A percentile compares a stretch with the other conserved stretches of the same genome.
Evolutionary conservation across 2,329 filamentous ascomycete species (phyloP).

Genomic region (Aureobasidium melanogenum): DNA sequence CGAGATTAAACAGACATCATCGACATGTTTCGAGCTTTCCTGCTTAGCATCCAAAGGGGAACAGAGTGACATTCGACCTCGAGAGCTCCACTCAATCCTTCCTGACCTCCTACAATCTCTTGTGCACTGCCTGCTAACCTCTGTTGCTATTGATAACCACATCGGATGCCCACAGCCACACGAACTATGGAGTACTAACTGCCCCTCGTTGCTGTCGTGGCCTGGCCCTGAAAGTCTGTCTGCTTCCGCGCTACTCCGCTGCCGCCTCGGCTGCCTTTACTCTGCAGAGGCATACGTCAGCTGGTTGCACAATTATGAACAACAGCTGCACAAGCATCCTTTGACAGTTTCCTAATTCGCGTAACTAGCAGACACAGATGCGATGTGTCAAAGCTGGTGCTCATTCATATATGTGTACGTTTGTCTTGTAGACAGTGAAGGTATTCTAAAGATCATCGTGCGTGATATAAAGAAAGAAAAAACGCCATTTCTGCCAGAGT

Average conservation of each 20-base stretch:
- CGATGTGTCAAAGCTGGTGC: background rate
- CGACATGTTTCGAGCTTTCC: background rate
- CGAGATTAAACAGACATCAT: background rate
- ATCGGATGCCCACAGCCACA: background rate
- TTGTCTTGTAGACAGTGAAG: background rate
- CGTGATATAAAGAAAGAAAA: background rate
- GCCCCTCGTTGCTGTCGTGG: slow-evolving; percentile 9
- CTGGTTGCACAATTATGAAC: background rate
- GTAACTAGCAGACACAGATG: background rate
- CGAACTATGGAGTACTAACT: background rate
- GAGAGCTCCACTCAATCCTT: background rate
- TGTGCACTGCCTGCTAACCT: background rate
- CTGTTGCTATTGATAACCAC: background rate
- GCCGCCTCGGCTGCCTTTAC: background rate
- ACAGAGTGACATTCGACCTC: background rate
- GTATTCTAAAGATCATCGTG: background rate
- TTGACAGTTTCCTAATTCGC: no score
- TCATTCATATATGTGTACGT: background rate
- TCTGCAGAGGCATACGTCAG: background rate
- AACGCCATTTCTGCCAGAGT: background rate
- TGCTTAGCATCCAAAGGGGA: background rate
- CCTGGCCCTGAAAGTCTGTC: slow-evolving; percentile 1
- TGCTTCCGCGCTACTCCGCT: background rate
- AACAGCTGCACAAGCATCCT: background rate
- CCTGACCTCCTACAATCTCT: background rate